Conservation (phyloP, 495 filamentous ascomycete species). For the Cudoniella acicularis region DNA sequence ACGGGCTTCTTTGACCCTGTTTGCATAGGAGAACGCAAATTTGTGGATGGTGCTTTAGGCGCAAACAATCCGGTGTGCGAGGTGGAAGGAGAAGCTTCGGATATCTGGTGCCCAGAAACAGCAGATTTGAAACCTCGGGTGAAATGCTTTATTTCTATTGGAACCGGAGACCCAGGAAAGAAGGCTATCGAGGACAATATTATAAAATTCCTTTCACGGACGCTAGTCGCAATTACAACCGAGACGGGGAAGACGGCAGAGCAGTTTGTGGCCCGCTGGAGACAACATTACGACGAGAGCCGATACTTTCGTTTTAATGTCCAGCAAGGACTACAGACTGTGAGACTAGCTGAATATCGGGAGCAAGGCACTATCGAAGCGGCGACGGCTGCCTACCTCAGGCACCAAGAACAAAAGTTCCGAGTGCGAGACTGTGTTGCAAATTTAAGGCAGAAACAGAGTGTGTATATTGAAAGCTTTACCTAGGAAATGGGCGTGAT, state of each 20-base stretch:
- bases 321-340: conserved; percentile 32
- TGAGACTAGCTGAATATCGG: conserved; percentile 35
- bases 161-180: conserved; percentile 34
- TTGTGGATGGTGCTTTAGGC: conserved; percentile 40
- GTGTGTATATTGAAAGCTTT: conserved; percentile 27
- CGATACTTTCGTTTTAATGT: conserved; percentile 42
- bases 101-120: conserved; percentile 36
- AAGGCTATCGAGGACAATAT: conserved; percentile 30
- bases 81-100: conserved; percentile 33
- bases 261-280: conserved; percentile 28
- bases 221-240: conserved; percentile 25
- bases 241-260: conserved; percentile 32
- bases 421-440: conserved; percentile 25
- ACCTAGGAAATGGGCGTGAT: background rate
- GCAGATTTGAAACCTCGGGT: conserved; percentile 31
- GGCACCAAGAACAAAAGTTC: conserved; percentile 4
- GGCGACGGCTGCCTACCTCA: conserved; percentile 22
- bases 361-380: conserved; percentile 22
- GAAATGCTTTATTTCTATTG: conserved; percentile 41
- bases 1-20: conserved; percentile 39
- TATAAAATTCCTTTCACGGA: conserved; percentile 20
- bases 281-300: conserved; percentile 18
- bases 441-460: conserved; percentile 27
- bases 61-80: conserved; percentile 41
- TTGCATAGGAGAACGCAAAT: conserved; percentile 32